Conservation (phyloP, 495 filamentous ascomycete species). For the Astrothelium macrocarpum region DNA sequence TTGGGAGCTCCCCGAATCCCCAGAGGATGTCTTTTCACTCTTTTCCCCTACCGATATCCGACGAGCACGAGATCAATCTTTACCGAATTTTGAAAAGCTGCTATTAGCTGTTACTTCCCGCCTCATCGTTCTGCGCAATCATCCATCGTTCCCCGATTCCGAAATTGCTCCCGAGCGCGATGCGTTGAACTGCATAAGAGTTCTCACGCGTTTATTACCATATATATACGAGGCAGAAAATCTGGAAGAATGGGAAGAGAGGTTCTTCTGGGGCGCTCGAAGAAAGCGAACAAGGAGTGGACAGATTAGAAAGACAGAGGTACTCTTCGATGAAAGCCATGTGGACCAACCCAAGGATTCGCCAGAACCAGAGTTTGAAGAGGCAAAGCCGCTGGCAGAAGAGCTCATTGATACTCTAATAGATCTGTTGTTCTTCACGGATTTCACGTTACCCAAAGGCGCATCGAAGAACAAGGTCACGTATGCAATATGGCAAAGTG, state of each 20-base stretch:
- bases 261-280: conserved; percentile 81
- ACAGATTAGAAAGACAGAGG: conserved; percentile 52
- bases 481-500: conserved; percentile 95
- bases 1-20: conserved; percentile 93
- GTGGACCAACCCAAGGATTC: conserved; percentile 34
- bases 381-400: conserved; percentile 81
- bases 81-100: conserved; percentile 87
- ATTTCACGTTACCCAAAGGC: conserved; percentile 65
- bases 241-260: conserved; percentile 77
- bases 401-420: conserved; percentile 86
- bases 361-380: conserved; percentile 54
- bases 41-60: conserved; percentile 92
- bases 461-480: conserved; percentile 57
- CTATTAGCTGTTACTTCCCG: conserved; percentile 72
- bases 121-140: conserved; percentile 70
- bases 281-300: conserved; percentile 48
- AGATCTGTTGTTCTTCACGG: conserved; percentile 84
- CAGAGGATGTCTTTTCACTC: conserved; percentile 93
- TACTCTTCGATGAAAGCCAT: conserved; percentile 75
- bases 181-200: conserved; percentile 85
- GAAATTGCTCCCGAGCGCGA: conserved; percentile 81
- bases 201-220: conserved; percentile 84
- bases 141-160: conserved; percentile 80
- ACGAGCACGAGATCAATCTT: conserved; percentile 73
- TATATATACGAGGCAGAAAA: conserved; percentile 89